Conservation (phyloP, 2,329 filamentous ascomycete species). For the Triangularia setosa region DNA sequence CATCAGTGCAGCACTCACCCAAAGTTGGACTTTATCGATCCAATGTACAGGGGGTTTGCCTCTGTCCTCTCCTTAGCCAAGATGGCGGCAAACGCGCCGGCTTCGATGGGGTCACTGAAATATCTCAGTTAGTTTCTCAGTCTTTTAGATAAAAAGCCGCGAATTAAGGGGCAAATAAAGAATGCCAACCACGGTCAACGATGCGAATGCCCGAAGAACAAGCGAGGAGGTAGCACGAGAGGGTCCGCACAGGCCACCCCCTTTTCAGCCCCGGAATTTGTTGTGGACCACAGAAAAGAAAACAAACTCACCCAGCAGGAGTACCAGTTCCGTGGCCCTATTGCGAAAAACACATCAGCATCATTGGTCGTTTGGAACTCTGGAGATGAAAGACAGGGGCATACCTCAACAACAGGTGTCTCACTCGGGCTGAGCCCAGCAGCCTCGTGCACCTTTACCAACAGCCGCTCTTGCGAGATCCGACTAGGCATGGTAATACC, state of each 20-base stretch:
- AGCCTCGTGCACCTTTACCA: constrained; percentile 28
- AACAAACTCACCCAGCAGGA: not conserved
- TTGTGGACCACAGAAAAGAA: not conserved
- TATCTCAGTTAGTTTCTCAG: constrained; percentile 18
- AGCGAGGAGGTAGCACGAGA: too few relatives aligned
- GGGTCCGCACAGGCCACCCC: not conserved
- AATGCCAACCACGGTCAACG: too few relatives aligned
- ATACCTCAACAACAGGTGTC: constrained; percentile 24
- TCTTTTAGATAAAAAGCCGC: too few relatives aligned
- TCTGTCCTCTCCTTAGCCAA: constrained; percentile 26
- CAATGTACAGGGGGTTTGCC: constrained; percentile 2
- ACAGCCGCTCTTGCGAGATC: constrained; percentile 29
- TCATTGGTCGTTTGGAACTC: too few relatives aligned
- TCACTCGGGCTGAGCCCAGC: constrained; percentile 7
- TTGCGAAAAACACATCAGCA: too few relatives aligned
- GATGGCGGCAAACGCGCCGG: constrained; percentile 32
- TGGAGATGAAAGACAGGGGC: too few relatives aligned
- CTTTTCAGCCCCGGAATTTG: not conserved
- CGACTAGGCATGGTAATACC: constrained; percentile 38
- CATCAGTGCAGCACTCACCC: not conserved
- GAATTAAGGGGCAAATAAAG: too few relatives aligned
- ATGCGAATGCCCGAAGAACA: too few relatives aligned
- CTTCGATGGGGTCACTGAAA: constrained; percentile 33
- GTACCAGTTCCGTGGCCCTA: constrained; percentile 20
- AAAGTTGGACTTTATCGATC: constrained; percentile 21